phyloP scores from a whole-genome alignment of 169 alveolate genomes.

The Plasmodium berghei region DNA sequence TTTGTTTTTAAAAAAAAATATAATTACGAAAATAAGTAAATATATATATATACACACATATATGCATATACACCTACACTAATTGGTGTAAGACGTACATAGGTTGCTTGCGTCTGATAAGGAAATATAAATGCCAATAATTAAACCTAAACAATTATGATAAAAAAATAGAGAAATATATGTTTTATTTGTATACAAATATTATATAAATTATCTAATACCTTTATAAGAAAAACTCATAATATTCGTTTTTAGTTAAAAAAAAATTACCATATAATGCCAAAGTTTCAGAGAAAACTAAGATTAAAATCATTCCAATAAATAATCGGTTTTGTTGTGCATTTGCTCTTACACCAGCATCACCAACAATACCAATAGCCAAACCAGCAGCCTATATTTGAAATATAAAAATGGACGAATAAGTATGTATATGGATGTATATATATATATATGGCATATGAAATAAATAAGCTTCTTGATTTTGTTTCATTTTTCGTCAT shows the following conservation, averaged over 20 bases:
- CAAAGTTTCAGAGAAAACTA: constrained; percentile 99
- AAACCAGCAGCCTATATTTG: constrained; percentile 97
- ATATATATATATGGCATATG: not conserved
- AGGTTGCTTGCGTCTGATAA: constrained; percentile 78
- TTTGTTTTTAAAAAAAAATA: too few species aligned
- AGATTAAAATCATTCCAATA: constrained; percentile 98
- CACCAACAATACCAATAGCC: constrained; percentile 99
- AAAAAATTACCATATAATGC: constrained; percentile 95
- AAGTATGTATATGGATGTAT: not conserved
- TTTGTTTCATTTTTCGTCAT: constrained; percentile 59
- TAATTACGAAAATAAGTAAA: too few species aligned
- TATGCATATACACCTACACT: too few species aligned
- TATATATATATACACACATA: too few species aligned
- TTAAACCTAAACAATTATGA: constrained; percentile 61
- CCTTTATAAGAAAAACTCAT: not conserved
- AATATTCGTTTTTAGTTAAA: not conserved
- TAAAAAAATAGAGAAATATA: not conserved
- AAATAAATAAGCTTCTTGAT: constrained; percentile 15
- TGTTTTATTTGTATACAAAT: not conserved
- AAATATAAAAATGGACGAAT: constrained; percentile 17
- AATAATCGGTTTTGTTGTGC: constrained; percentile 99
- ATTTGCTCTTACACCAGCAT: constrained; percentile 99
- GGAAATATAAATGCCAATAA: constrained; percentile 83
- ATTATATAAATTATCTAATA: too few species aligned
- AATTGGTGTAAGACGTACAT: constrained; percentile 71